phyloP scores from a whole-genome alignment of 441 rosid genomes.

The Caryocar brasiliense region DNA sequence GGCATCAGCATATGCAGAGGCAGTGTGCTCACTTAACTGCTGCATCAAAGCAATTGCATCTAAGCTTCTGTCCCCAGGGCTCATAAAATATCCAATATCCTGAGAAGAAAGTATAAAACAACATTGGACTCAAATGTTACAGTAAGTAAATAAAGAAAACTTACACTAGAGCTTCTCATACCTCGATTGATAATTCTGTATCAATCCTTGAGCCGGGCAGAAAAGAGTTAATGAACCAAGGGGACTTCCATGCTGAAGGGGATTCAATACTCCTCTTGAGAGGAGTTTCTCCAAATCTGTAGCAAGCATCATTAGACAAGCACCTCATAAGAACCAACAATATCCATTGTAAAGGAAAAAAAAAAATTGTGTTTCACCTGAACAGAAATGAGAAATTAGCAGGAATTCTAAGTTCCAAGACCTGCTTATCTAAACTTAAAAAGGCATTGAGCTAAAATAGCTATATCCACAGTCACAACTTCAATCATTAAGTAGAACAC shows the following conservation, averaged over 20 bases:
- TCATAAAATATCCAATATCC: slow-evolving; percentile 83
- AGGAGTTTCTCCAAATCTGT: slow-evolving; percentile 85
- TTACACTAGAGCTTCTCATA: slow-evolving; percentile 8
- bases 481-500: too few relatives aligned
- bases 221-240: slow-evolving; percentile 81
- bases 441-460: too few relatives aligned
- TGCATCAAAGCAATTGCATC: slow-evolving; percentile 90
- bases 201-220: slow-evolving; percentile 72
- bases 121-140: too few relatives aligned
- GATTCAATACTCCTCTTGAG: slow-evolving; percentile 80
- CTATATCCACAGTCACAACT: too few relatives aligned
- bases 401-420: too few relatives aligned
- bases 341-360: background rate
- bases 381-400: background rate
- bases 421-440: too few relatives aligned
- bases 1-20: slow-evolving; percentile 84
- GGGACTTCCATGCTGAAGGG: slow-evolving; percentile 98
- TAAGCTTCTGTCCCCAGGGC: slow-evolving; percentile 83
- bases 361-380: background rate
- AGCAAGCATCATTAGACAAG: slow-evolving; percentile 8
- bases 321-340: background rate
- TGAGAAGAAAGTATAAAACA: too few relatives aligned
- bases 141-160: background rate
- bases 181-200: slow-evolving; percentile 89
- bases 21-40: slow-evolving; percentile 79